These are phyloP conservation scores for Nitzschia putrida DNA, from an alignment of 108 stramenopile genomes.

Conservation along the genomic window DNA sequence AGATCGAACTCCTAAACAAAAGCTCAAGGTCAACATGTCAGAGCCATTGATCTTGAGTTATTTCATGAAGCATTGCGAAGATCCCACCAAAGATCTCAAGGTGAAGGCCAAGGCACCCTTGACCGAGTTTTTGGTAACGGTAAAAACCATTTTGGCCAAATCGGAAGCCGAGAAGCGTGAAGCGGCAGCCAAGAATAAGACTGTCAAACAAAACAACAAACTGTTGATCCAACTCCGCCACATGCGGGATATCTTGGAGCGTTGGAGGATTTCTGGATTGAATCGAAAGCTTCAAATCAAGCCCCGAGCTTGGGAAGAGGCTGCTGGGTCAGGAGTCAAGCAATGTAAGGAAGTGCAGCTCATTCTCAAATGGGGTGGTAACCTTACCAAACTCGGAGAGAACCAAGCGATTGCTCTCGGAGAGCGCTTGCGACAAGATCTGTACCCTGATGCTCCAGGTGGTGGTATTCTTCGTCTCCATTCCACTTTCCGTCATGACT, in stretches of 20 bases:
- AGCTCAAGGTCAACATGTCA: conserved; percentile 92
- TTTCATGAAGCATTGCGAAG: conserved; percentile 67
- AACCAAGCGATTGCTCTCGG: conserved; percentile 93
- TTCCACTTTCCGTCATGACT: conserved; percentile 97
- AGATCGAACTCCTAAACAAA: conserved; percentile 98
- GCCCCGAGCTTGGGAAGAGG: conserved; percentile 77
- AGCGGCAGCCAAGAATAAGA: conserved; percentile 32
- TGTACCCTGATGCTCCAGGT: conserved; percentile 88
- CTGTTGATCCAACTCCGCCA: conserved; percentile 66
- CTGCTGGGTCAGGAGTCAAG: conserved; percentile 40
- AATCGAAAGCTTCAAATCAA: conserved; percentile 99
- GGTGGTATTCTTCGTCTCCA: conserved; percentile 96
- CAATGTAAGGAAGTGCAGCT: conserved; percentile 73
- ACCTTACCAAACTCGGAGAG: conserved; percentile 89
- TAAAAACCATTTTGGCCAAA: conserved; percentile 66
- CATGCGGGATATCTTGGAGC: conserved; percentile 88
- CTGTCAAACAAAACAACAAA: conserved; percentile 43
- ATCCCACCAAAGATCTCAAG: conserved; percentile 89
- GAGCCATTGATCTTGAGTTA: conserved; percentile 79
- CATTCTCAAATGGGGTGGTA: conserved; percentile 99
- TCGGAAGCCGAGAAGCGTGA: conserved; percentile 32
- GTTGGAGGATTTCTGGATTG: conserved; percentile 89
- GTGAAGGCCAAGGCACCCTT: conserved; percentile 89
- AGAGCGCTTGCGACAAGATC: conserved; percentile 77
- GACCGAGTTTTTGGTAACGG: conserved; percentile 82